Evolutionary conservation across 163 green algal species (phyloP).

Genomic region (Chloromonas sp.): DNA sequence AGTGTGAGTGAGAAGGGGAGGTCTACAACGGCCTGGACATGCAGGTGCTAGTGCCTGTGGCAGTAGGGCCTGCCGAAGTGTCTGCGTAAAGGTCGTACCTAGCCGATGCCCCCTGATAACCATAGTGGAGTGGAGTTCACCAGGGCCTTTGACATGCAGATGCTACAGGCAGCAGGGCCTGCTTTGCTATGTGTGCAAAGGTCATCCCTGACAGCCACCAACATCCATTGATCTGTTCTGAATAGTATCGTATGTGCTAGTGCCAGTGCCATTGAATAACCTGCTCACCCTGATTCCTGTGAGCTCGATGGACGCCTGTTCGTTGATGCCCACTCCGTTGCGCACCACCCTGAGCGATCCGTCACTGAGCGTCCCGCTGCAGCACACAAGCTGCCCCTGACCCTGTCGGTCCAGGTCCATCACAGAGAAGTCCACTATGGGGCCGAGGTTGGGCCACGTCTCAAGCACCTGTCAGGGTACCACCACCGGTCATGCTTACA

Average conservation of each 20-base stretch:
- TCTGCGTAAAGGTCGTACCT: too few species aligned
- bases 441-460: conserved; percentile 82
- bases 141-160: background rate
- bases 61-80: too few species aligned
- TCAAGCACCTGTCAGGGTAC: conserved; percentile 61
- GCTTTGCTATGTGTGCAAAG: background rate
- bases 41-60: background rate
- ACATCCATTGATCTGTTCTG: background rate
- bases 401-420: conserved; percentile 92
- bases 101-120: too few species aligned
- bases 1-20: too few species aligned
- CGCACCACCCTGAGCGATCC: conserved; percentile 90
- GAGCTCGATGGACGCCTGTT: conserved; percentile 79
- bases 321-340: conserved; percentile 93
- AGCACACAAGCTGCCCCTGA: conserved; percentile 90
- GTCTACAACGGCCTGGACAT: conserved; percentile 27
- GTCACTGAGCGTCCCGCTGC: conserved; percentile 68
- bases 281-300: conserved; percentile 37
- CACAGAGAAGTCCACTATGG: conserved; percentile 93
- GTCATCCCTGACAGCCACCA: background rate
- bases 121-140: too few species aligned
- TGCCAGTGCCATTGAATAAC: too few species aligned
- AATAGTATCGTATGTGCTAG: too few species aligned
- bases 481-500: background rate
- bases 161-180: background rate